phyloP scores from a whole-genome alignment of 2,329 filamentous ascomycete species.

The Podosphaera xanthii region DNA sequence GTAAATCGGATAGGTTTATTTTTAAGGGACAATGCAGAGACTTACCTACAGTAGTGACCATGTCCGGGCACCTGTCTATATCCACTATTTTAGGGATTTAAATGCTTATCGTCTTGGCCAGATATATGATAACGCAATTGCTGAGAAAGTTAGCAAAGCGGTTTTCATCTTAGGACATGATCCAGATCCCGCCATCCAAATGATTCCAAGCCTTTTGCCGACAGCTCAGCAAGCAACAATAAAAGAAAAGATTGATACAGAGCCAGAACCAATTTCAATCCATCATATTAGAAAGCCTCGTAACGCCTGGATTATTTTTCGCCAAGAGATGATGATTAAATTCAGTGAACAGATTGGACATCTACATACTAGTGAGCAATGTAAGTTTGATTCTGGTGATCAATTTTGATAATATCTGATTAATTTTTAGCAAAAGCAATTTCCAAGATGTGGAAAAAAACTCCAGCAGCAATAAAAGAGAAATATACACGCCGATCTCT shows the following conservation, averaged over 20 bases:
- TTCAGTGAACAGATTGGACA: background rate
- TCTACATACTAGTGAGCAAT: background rate
- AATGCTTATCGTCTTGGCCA: background rate
- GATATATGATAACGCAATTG: background rate
- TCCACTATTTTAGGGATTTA: background rate
- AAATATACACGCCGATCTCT: background rate
- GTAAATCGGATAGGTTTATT: background rate
- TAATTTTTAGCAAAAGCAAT: background rate
- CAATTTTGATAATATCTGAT: no score
- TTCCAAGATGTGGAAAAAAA: background rate
- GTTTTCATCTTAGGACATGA: background rate
- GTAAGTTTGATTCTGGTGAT: background rate
- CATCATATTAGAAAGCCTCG: background rate
- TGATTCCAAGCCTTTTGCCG: background rate
- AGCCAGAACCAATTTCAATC: background rate
- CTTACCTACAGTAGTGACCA: background rate
- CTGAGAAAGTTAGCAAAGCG: background rate
- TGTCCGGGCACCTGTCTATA: background rate
- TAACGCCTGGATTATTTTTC: background rate
- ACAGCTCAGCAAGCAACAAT: background rate
- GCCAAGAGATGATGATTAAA: conserved; percentile 1
- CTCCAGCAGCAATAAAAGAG: background rate
- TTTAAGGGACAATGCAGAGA: background rate
- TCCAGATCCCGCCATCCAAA: background rate
- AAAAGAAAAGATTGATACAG: background rate